Evolutionary conservation across 768 basidiomycete genomes (phyloP).

Genomic region (Naganishia antarctica): DNA sequence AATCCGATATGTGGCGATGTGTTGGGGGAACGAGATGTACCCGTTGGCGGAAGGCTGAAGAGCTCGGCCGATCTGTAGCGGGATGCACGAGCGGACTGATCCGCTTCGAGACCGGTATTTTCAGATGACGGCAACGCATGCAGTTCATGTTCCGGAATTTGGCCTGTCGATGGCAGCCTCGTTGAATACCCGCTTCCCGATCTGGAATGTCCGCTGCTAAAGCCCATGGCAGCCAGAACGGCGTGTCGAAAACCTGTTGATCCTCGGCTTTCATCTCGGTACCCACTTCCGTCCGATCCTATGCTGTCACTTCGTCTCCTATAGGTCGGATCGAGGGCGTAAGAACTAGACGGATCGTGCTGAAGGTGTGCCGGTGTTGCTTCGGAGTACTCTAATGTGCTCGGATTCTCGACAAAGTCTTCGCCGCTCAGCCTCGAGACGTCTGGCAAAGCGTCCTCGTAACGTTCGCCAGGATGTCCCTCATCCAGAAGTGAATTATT

Average conservation of each 20-base stretch:
- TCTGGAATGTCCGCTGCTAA: conserved; percentile 10
- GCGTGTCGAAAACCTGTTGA: conserved; percentile 11
- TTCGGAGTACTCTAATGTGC: too few relatives aligned
- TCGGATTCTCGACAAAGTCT: neutral
- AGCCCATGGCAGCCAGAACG: conserved; percentile 6
- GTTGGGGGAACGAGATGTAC: neutral
- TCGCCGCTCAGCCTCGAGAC: neutral
- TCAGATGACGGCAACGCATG: neutral
- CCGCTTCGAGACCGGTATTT: neutral
- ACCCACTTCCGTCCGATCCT: neutral
- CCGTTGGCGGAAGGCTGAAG: conserved; percentile 2
- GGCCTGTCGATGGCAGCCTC: neutral
- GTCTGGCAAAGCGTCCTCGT: neutral
- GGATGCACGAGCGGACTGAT: neutral
- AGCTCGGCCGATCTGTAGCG: neutral
- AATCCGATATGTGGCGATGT: neutral
- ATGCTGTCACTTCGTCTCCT: neutral
- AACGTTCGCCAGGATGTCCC: too few relatives aligned
- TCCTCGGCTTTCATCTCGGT: conserved; percentile 3
- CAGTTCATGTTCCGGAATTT: neutral
- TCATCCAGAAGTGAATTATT: too few relatives aligned
- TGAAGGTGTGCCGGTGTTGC: neutral
- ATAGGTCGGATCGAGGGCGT: too few relatives aligned
- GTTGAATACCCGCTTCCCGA: neutral
- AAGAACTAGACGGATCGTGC: too few relatives aligned